Evolutionary conservation across 2,329 filamentous ascomycete species (phyloP).

Genomic region (Aspergillus fumigatus): DNA sequence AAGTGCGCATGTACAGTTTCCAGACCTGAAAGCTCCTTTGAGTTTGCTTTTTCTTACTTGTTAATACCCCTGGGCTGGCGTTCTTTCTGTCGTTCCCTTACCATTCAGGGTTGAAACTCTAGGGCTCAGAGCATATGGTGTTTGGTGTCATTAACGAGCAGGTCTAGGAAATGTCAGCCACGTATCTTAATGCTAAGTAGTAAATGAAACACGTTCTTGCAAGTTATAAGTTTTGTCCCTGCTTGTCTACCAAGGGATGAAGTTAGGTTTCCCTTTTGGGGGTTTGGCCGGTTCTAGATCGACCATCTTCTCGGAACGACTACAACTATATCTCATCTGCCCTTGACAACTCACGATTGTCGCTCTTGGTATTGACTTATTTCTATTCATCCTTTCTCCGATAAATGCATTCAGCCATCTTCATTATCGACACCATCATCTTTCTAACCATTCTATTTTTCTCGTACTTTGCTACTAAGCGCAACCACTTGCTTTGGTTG

Average conservation of each 20-base stretch:
- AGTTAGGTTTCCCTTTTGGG: background rate
- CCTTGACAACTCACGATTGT: too few species aligned
- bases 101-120: background rate
- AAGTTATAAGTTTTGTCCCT: background rate
- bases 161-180: background rate
- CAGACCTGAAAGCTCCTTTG: constrained; percentile 24
- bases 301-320: background rate
- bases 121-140: background rate
- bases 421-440: background rate
- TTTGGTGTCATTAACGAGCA: background rate
- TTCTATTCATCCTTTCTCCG: background rate
- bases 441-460: too few species aligned
- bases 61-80: background rate
- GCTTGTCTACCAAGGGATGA: background rate
- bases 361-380: background rate
- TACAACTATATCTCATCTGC: background rate
- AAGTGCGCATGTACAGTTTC: constrained; percentile 81
- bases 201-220: background rate
- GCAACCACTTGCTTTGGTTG: too few species aligned
- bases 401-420: background rate
- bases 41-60: constrained; percentile 1
- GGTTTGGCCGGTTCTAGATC: background rate
- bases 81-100: background rate
- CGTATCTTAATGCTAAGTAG: background rate
- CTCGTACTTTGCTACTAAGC: too few species aligned